phyloP scores from a whole-genome alignment of 345 rosid species.

The Viola odorata region DNA sequence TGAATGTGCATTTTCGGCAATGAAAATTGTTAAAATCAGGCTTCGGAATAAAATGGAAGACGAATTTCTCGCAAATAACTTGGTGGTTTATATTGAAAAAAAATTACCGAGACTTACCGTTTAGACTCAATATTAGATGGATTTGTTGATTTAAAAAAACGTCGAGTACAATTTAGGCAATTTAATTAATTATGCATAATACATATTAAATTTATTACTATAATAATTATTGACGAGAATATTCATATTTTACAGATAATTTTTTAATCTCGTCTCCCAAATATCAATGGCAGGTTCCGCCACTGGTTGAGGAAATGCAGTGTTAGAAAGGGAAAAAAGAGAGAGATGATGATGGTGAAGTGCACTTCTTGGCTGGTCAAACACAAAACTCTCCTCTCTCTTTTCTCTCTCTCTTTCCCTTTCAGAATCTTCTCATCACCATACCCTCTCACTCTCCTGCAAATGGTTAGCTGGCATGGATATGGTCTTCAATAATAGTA shows the following conservation, averaged over 20 bases:
- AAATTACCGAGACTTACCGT: too few relatives aligned
- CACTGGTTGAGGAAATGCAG: conserved; percentile 18
- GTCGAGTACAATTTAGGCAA: too few relatives aligned
- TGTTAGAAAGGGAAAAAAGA: background rate
- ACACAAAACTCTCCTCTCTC: conserved; percentile 10
- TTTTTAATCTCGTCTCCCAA: background rate
- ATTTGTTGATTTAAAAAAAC: too few relatives aligned
- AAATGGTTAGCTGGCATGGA: conserved; percentile 1
- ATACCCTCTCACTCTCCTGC: background rate
- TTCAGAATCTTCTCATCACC: conserved; percentile 22
- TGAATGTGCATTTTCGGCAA: too few relatives aligned
- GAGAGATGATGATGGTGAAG: conserved; percentile 3
- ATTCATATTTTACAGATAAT: background rate
- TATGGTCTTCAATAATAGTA: background rate
- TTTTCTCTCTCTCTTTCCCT: conserved; percentile 1
- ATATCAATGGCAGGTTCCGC: too few relatives aligned
- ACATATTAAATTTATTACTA: too few relatives aligned
- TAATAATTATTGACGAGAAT: background rate
- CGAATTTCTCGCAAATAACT: too few relatives aligned
- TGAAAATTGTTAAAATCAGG: too few relatives aligned
- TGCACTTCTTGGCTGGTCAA: conserved; percentile 29
- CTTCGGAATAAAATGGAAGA: too few relatives aligned
- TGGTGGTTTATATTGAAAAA: too few relatives aligned
- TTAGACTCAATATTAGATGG: too few relatives aligned
- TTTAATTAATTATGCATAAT: too few relatives aligned